Evolutionary conservation across 164 flowering plant genomes (phyloP), one percentile per base, ranked within the genome.

Genomic region (Tetracentron sinense): DNA sequence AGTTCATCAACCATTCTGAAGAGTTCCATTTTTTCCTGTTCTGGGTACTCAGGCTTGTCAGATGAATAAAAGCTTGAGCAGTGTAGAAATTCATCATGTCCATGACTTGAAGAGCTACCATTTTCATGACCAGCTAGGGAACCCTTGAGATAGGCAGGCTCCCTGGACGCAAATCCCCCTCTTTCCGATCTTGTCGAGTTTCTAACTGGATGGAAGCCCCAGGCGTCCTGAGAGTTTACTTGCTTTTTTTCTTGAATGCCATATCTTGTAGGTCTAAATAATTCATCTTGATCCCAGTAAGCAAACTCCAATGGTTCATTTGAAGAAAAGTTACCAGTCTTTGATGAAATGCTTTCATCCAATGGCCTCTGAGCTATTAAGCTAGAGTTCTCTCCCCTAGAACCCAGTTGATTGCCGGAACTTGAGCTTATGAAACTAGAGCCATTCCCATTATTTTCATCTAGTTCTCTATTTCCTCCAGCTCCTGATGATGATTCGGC

Each of bases 1-100:
- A 87, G 70, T 70, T 86, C 87, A 70, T 72, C 72, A 31, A 87
- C 78, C 77, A 82, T 83, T 62, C 71, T 81, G 66, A 87, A 54
- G 66, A 87, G 74, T 54, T 75, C 83, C 52, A 79, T 47, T 69
- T 66, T 83, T 53, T 82, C 81, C 47, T 77, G 64, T 29, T 79
- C 86, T 35, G 61, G 60, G 51, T 62, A 49, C 17, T 64, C 65
- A 25, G 62, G 62, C 56, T 56, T 75, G 54, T 68, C 72, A 17
- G 75, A 60, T 55, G 74, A 63, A 62, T 58, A 58, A 49, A 67
- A 62, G 54, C 53, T 60, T 27, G 78, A 56, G 49, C 58, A 46
- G 35, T 50, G 33, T 54, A 50, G 54, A 58, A 66, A 63, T 53
- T 73, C 74, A 44, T 75, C 70, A 26, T 64, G 70, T 20, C 69